Conservation (phyloP, 441 rosid genomes). For the Syzygium malaccense region DNA sequence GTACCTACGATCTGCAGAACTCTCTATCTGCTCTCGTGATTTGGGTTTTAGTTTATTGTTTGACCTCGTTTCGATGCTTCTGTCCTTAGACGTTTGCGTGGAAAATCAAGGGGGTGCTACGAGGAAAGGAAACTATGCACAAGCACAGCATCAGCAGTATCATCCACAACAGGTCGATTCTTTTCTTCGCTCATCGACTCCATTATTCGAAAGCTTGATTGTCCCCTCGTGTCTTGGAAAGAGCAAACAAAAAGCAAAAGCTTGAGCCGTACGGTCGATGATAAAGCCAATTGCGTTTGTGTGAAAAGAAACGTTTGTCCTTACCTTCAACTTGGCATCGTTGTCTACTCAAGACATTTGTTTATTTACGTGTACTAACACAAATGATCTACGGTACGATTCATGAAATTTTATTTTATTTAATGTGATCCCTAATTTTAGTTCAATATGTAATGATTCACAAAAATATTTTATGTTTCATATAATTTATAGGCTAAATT, state of each 20-base stretch:
- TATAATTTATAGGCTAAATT: too few relatives aligned
- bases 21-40: background rate
- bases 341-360: too few relatives aligned
- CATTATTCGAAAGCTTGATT: background rate
- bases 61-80: background rate
- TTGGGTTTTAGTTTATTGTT: conserved; percentile 3
- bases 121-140: background rate
- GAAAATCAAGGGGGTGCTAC: background rate
- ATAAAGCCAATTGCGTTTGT: background rate
- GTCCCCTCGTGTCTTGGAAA: conserved; percentile 14
- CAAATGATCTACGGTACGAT: too few relatives aligned
- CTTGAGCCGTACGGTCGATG: background rate
- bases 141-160: background rate
- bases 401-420: too few relatives aligned
- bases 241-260: background rate
- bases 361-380: too few relatives aligned
- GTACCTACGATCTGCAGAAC: background rate
- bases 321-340: background rate
- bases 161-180: background rate
- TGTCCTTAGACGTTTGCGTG: background rate
- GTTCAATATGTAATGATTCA: too few relatives aligned
- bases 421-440: too few relatives aligned
- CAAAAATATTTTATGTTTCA: too few relatives aligned
- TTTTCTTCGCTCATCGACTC: background rate
- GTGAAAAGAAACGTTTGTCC: background rate